Evolutionary conservation across 306 rosid genomes (phyloP).

Genomic region (Cucumis hystrix): DNA sequence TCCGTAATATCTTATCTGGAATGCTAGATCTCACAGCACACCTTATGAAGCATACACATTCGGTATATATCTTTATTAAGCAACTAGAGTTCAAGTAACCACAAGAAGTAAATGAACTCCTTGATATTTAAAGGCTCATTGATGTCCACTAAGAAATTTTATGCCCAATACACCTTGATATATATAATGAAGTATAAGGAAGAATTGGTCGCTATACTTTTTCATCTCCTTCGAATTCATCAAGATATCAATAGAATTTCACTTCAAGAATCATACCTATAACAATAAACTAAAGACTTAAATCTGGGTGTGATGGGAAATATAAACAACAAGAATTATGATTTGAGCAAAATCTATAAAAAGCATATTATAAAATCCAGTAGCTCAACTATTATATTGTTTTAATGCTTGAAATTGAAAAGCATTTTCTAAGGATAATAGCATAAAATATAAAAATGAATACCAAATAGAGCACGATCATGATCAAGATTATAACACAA

Average conservation of each 20-base stretch:
- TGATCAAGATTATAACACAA: background rate
- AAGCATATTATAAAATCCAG: background rate
- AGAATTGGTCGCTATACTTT: background rate
- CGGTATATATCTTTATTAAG: background rate
- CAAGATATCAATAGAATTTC: background rate
- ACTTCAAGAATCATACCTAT: background rate
- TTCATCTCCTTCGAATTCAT: background rate
- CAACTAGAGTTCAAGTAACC: background rate
- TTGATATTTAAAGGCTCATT: background rate
- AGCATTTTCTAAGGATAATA: background rate
- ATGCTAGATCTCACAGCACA: background rate
- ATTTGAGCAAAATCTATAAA: background rate
- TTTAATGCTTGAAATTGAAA: background rate
- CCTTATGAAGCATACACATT: background rate
- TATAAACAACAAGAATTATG: background rate
- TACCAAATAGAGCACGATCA: background rate
- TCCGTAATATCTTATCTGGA: background rate
- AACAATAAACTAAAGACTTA: background rate
- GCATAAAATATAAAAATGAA: background rate
- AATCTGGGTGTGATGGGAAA: background rate
- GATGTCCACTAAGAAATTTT: background rate
- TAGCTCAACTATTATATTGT: background rate
- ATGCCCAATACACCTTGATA: background rate
- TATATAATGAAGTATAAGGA: background rate
- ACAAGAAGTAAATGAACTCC: background rate